Base-by-base conservation (phyloP, 2,329 filamentous ascomycete genomes). In the Berkeleyomyces rouxiae region DNA sequence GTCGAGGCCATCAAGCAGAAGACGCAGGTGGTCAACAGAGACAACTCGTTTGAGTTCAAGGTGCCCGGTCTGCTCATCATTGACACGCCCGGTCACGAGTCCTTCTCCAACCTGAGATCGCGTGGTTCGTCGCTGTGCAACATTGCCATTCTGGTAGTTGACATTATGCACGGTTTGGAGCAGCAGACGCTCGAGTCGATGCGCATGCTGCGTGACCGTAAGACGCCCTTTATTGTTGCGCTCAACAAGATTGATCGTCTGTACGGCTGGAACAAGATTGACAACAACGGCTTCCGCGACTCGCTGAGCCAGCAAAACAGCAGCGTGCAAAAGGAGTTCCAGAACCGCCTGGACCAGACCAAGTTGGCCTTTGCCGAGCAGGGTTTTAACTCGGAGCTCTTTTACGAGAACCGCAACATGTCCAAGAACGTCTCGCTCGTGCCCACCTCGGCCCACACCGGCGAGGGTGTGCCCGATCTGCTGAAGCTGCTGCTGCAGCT, bases 181-280 rank as follows among this genome's bases (percentile, higher is more conserved):
- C 92, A 87, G 16, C 93, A 99, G 75, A 99, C 93, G 13, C 80
- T 97, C 40, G 95, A 99, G 76, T 99, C 93, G 1, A 97, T 99
- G 90, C 87, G 85, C 68, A 78, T 99, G 67, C 83, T 99, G 61
- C 84, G 92, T 71, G 92, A 96, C 70, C 83, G 90, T 70, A 95
- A 93, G 76, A 99, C 93, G 31, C 93, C 93, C 4, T 99, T 99
- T 78, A 95, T 99, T 68, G 95, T 99, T 47, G 95, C 95, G 1
- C 80, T 99, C 71, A 99, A 99, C 86, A 99, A 99, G 80, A 97
- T 99, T 68, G 93, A 99, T 83, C 90, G 93, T 82, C 84, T 99
- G 13, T 99, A 96, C 72, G 90, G 90, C 72, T 99, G 95, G 93
- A 96, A 96, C 80, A 90, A 92, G 78, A 90, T 96, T 66, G 90